These are phyloP conservation scores for Salvia miltiorrhiza DNA, from an alignment of 257 asterid species.

Conservation along the genomic window DNA sequence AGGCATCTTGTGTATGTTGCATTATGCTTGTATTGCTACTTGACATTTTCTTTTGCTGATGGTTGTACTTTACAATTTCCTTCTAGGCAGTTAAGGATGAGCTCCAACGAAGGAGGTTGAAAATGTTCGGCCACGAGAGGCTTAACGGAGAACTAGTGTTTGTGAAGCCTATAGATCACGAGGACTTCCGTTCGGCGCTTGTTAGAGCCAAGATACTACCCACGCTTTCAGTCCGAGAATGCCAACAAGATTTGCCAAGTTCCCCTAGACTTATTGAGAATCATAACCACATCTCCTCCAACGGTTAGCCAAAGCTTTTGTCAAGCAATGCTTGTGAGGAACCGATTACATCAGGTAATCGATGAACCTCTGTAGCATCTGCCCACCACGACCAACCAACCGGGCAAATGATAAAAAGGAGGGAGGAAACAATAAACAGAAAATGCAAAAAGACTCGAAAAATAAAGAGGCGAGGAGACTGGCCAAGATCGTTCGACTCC, in stretches of 20 bases:
- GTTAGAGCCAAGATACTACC: slow-evolving; percentile 37
- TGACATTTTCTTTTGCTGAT: slow-evolving; percentile 2
- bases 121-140: slow-evolving; percentile 21
- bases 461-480: neutral
- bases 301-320: slow-evolving; percentile 30
- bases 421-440: neutral
- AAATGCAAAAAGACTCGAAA: neutral
- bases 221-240: slow-evolving; percentile 29
- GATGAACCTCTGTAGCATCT: neutral
- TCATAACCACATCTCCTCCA: slow-evolving; percentile 29
- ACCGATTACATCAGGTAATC: slow-evolving; percentile 33
- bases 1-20: neutral
- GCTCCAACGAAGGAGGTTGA: slow-evolving; percentile 43
- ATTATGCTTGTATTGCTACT: neutral
- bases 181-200: slow-evolving; percentile 52
- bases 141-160: slow-evolving; percentile 33
- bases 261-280: slow-evolving; percentile 35
- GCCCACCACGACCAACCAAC: neutral
- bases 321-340: slow-evolving; percentile 39
- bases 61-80: neutral
- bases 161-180: slow-evolving; percentile 52
- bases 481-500: neutral
- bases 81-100: slow-evolving; percentile 71
- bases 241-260: slow-evolving; percentile 34
- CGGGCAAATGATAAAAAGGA: neutral